A percentile compares a stretch with the other conserved stretches of the same genome.
These are phyloP conservation scores for Fusarium oligoseptatum DNA, from an alignment of 2,329 filamentous ascomycete genomes.

Conservation along the genomic window DNA sequence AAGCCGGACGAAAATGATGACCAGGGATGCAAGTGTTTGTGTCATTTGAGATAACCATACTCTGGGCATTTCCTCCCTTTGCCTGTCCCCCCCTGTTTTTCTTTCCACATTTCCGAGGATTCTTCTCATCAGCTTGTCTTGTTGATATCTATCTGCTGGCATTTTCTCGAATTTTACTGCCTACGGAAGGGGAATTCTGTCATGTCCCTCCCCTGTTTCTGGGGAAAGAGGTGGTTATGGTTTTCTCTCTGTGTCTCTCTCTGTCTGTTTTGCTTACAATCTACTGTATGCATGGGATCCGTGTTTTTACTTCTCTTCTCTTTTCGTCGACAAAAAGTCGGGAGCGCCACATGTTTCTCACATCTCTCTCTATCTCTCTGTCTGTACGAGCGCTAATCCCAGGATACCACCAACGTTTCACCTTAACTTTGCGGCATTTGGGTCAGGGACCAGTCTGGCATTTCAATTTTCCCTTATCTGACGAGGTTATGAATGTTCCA, in stretches of 20 bases:
- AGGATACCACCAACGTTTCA: constrained; percentile 48
- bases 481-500: constrained; percentile 46
- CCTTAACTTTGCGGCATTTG: constrained; percentile 39
- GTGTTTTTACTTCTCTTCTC: constrained; percentile 45
- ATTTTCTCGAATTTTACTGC: constrained; percentile 31
- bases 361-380: constrained; percentile 35
- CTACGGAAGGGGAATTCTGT: constrained; percentile 34
- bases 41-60: constrained; percentile 41
- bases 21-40: constrained; percentile 38
- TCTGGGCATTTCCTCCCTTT: constrained; percentile 30
- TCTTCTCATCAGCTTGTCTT: constrained; percentile 40
- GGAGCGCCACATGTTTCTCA: constrained; percentile 43
- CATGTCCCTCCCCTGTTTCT: constrained; percentile 35
- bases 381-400: constrained; percentile 45
- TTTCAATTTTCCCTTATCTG: constrained; percentile 43
- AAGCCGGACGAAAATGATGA: constrained; percentile 41
- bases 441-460: constrained; percentile 42
- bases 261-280: constrained; percentile 47
- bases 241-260: constrained; percentile 30
- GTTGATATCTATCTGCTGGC: constrained; percentile 39
- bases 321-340: constrained; percentile 46
- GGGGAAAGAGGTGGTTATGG: constrained; percentile 27
- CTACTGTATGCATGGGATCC: constrained; percentile 41
- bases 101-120: constrained; percentile 39
- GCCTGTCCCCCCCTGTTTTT: constrained; percentile 40